Conservation (phyloP, 306 rosid genomes). For the Astragalus glycyphyllos region DNA sequence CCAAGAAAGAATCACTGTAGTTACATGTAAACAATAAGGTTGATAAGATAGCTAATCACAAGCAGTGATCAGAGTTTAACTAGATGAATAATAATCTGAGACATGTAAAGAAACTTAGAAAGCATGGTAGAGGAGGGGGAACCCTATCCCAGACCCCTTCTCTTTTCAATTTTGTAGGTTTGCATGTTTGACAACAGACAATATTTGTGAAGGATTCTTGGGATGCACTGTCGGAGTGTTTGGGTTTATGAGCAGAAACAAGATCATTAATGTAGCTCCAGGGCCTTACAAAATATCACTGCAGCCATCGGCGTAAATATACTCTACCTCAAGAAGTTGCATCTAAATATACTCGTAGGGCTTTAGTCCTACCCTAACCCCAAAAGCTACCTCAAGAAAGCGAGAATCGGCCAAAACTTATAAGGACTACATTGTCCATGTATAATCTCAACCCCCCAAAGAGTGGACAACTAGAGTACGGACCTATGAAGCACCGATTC, state of each 20-base stretch:
- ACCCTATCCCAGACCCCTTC: neutral
- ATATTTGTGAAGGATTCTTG: neutral
- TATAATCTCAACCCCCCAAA: too few species aligned
- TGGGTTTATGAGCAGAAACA: neutral
- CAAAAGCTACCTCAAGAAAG: too few species aligned
- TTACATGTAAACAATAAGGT: neutral
- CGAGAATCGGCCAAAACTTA: too few species aligned
- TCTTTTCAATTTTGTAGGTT: neutral
- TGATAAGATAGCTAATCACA: constrained; percentile 21
- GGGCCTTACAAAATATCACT: neutral
- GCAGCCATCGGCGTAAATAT: neutral
- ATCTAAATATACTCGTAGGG: too few species aligned
- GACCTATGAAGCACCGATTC: too few species aligned
- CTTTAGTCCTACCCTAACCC: too few species aligned
- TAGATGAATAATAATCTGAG: neutral
- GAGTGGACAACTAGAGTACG: too few species aligned
- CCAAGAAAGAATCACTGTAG: constrained; percentile 3
- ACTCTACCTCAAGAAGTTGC: too few species aligned
- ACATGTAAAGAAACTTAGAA: neutral
- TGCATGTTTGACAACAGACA: neutral
- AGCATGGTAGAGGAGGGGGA: neutral
- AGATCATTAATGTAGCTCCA: too few species aligned
- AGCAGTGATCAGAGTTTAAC: neutral
- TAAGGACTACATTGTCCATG: too few species aligned
- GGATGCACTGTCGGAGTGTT: neutral